phyloP scores from a whole-genome alignment of 345 rosid species.

The Moringa oleifera region DNA sequence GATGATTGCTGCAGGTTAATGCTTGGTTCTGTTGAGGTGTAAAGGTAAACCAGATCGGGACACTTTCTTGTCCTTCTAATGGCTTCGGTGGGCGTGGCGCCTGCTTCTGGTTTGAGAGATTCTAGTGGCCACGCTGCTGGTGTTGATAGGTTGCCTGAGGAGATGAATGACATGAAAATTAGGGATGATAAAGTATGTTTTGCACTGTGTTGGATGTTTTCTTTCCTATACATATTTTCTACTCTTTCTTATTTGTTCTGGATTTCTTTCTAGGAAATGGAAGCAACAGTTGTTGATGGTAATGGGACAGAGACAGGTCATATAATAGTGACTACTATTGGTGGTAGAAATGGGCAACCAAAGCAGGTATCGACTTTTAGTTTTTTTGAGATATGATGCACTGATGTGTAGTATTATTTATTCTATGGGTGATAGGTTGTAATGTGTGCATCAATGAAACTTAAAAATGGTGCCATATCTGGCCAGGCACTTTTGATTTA shows the following conservation, averaged over 20 bases:
- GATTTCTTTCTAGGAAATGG: constrained; percentile 73
- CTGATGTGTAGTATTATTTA: background rate
- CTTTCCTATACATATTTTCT: background rate
- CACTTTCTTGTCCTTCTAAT: constrained; percentile 28
- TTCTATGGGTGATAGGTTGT: background rate
- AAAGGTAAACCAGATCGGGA: constrained; percentile 20
- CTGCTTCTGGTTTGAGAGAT: constrained; percentile 49
- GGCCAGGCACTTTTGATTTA: no score
- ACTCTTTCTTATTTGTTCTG: background rate
- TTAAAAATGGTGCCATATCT: no score
- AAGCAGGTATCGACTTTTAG: constrained; percentile 53
- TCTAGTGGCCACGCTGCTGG: constrained; percentile 37
- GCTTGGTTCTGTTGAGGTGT: constrained; percentile 14
- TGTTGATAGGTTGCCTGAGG: constrained; percentile 72
- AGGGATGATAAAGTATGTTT: constrained; percentile 44
- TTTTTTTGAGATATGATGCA: background rate
- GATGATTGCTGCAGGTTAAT: constrained; percentile 22
- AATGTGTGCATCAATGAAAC: no score
- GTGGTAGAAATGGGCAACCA: constrained; percentile 95
- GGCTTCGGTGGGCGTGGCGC: constrained; percentile 72
- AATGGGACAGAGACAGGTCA: constrained; percentile 93
- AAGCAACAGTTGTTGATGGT: constrained; percentile 80
- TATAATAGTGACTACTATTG: constrained; percentile 92
- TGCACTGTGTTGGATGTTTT: background rate
- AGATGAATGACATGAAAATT: constrained; percentile 86